A percentile compares a stretch with the other conserved stretches of the same genome.
Evolutionary conservation across 2,329 filamentous ascomycete species (phyloP).

Genomic region (Apiospora phragmitis): DNA sequence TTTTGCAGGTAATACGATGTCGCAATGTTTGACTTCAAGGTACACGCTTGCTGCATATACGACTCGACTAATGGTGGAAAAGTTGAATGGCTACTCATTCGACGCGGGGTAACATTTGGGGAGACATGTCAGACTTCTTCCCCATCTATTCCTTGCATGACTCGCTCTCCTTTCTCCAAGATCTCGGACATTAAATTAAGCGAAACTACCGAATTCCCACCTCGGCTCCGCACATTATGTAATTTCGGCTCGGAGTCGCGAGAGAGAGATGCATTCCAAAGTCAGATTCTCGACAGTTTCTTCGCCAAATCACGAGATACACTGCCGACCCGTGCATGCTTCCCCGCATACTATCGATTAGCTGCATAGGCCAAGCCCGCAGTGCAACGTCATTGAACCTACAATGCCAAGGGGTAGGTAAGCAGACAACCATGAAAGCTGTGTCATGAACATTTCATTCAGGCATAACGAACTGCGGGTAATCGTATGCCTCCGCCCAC

Average conservation of each 20-base stretch:
- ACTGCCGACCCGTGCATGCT: not conserved
- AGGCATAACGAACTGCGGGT: not conserved
- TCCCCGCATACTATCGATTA: conserved; percentile 2
- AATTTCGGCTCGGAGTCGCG: not conserved
- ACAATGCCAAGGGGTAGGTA: not conserved
- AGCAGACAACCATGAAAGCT: not conserved
- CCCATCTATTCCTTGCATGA: not conserved
- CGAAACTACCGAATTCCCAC: not conserved
- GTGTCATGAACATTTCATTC: not conserved
- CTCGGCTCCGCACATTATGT: not conserved
- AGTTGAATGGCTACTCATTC: not conserved
- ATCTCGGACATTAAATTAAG: conserved; percentile 6
- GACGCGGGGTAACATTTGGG: not conserved
- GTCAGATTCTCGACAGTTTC: not conserved
- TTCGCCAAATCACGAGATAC: not conserved
- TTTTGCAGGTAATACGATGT: too few relatives aligned
- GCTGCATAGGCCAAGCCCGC: not conserved
- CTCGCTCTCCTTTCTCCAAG: not conserved
- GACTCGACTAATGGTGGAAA: too few relatives aligned
- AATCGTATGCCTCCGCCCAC: not conserved
- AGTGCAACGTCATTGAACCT: not conserved
- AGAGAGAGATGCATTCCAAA: not conserved
- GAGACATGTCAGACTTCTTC: not conserved
- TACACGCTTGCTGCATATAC: too few relatives aligned
- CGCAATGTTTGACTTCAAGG: too few relatives aligned